These are phyloP conservation scores for Paecilomyces formosus DNA, from an alignment of 2,329 filamentous ascomycete species.

Conservation along the genomic window DNA sequence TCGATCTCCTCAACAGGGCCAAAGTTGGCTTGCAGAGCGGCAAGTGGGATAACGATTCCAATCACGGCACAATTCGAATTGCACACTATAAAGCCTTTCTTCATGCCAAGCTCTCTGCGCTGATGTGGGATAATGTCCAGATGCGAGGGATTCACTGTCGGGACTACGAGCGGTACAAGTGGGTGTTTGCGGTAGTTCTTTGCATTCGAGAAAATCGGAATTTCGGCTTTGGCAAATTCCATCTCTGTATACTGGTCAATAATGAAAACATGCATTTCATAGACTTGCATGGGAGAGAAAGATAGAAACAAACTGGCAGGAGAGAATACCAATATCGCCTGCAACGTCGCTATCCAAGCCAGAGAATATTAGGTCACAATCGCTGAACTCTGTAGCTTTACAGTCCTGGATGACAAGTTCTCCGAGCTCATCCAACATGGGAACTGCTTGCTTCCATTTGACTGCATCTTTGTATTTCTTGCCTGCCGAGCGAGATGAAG, in stretches of 20 bases:
- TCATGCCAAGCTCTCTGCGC: conserved; percentile 60
- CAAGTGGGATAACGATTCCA: conserved; percentile 89
- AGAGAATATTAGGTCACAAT: conserved; percentile 90
- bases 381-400: conserved; percentile 63
- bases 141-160: conserved; percentile 86
- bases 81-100: conserved; percentile 89
- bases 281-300: too few relatives aligned
- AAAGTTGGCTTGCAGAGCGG: conserved; percentile 81
- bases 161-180: conserved; percentile 85
- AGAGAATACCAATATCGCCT: conserved; percentile 68
- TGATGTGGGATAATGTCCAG: conserved; percentile 86
- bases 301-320: neutral
- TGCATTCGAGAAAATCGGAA: conserved; percentile 93
- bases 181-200: conserved; percentile 94
- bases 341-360: conserved; percentile 90
- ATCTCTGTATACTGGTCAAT: conserved; percentile 53
- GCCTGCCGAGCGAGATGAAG: conserved; percentile 79
- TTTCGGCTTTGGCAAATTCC: conserved; percentile 79
- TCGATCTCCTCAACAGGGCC: conserved; percentile 69
- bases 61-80: conserved; percentile 99
- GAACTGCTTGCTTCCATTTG: conserved; percentile 83
- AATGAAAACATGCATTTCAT: neutral
- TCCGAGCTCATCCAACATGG: conserved; percentile 68
- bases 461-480: conserved; percentile 95
- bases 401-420: conserved; percentile 82